Evolutionary conservation across 2,329 filamentous ascomycete species (phyloP).

Genomic region (Penicillium sp.): DNA sequence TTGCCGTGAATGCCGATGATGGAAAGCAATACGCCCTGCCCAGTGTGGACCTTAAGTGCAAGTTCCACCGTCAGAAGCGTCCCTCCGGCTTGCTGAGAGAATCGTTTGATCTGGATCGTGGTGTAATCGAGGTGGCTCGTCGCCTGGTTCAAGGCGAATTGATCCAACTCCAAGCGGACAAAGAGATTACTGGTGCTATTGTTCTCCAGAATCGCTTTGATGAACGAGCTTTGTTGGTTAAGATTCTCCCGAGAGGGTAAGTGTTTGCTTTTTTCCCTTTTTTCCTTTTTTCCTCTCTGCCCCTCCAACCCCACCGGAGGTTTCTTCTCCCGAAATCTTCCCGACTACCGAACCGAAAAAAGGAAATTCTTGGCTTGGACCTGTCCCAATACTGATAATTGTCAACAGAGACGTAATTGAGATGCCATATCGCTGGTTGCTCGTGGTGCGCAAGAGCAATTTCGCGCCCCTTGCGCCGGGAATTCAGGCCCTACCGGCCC

Average conservation of each 20-base stretch:
- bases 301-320: constrained; percentile 7
- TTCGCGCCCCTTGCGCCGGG: constrained; percentile 49
- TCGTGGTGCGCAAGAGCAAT: constrained; percentile 52
- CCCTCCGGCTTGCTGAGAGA: constrained; percentile 72
- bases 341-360: constrained; percentile 8
- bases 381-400: constrained; percentile 35
- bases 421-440: constrained; percentile 59
- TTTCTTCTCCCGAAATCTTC: constrained; percentile 5
- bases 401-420: constrained; percentile 52
- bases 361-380: not conserved
- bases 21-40: constrained; percentile 90
- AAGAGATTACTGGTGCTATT: constrained; percentile 86
- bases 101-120: constrained; percentile 67
- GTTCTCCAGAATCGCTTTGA: constrained; percentile 78
- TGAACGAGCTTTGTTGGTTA: constrained; percentile 75
- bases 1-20: constrained; percentile 85
- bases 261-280: constrained; percentile 33
- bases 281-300: not conserved
- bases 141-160: constrained; percentile 71
- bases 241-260: constrained; percentile 82
- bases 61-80: constrained; percentile 87
- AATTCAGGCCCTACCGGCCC: constrained; percentile 48
- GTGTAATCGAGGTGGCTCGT: constrained; percentile 67
- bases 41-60: constrained; percentile 89
- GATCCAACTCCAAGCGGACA: constrained; percentile 81